phyloP scores from a whole-genome alignment of 768 basidiomycete genomes.

The Mycena galopus region DNA sequence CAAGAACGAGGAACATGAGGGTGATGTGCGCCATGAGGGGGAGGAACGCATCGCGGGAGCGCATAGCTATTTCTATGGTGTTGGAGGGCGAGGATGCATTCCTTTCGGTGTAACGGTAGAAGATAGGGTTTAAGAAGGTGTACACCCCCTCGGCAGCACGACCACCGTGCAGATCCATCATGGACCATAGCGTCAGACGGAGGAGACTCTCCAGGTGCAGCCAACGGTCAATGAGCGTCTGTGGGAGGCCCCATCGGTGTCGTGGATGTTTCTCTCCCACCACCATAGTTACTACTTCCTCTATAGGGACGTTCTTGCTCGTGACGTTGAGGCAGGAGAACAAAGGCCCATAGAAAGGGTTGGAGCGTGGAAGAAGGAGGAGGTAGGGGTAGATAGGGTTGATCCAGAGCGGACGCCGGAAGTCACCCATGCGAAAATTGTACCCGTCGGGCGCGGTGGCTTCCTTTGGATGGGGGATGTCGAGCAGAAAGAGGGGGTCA shows the following conservation, averaged over 20 bases:
- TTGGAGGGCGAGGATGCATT: conserved; percentile 5
- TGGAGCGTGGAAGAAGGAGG: conserved; percentile 23
- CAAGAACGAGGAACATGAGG: conserved; percentile 25
- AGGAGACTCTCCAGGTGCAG: conserved; percentile 31
- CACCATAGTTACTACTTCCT: not conserved
- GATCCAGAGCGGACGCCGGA: conserved; percentile 27
- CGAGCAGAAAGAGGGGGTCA: conserved; percentile 23
- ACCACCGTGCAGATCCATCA: conserved; percentile 22
- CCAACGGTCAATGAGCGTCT: conserved; percentile 26
- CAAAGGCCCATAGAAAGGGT: conserved; percentile 25
- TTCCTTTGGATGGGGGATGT: conserved; percentile 18
- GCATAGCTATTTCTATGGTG: conserved; percentile 19
- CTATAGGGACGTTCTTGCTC: conserved; percentile 20
- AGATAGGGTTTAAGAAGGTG: conserved; percentile 16
- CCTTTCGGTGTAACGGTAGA: conserved; percentile 24
- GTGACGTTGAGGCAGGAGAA: conserved; percentile 28
- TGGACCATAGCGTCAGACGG: conserved; percentile 16
- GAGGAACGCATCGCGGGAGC: conserved; percentile 32
- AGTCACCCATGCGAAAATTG: conserved; percentile 11
- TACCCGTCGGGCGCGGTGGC: conserved; percentile 21
- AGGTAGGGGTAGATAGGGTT: conserved; percentile 24
- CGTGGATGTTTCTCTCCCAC: not conserved
- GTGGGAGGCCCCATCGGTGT: conserved; percentile 26
- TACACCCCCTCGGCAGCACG: conserved; percentile 21
- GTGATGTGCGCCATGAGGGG: conserved; percentile 28